A percentile compares a stretch with the other conserved stretches of the same genome.
phyloP scores from a whole-genome alignment of 2,329 filamentous ascomycete species.

The Coleophoma eucalyptorum region DNA sequence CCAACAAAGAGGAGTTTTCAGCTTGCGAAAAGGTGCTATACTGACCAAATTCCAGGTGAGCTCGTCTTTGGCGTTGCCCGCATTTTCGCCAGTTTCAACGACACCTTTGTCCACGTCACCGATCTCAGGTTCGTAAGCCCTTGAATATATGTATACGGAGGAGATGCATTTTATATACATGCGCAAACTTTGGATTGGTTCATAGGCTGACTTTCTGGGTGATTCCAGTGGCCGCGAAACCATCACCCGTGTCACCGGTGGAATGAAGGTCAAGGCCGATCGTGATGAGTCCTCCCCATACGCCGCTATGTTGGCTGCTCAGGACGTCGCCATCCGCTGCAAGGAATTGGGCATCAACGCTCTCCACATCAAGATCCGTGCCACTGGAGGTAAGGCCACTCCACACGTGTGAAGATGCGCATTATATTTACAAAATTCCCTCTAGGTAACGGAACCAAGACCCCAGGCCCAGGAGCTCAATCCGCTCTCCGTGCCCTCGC shows the following conservation, averaged over 20 bases:
- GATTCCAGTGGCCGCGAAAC: conserved; percentile 96
- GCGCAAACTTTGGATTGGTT: conserved; percentile 27
- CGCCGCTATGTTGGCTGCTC: conserved; percentile 99
- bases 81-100: conserved; percentile 73
- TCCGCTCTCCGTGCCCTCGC: conserved; percentile 97
- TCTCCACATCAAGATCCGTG: conserved; percentile 99
- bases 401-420: background rate
- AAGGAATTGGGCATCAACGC: conserved; percentile 86
- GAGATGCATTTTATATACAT: conserved; percentile 7
- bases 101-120: conserved; percentile 90
- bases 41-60: conserved; percentile 47
- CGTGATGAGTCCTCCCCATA: conserved; percentile 99
- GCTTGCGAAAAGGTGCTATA: too few relatives aligned
- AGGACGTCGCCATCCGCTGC: conserved; percentile 92
- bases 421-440: conserved; percentile 1
- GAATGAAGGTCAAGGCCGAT: conserved; percentile 99
- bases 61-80: conserved; percentile 77
- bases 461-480: conserved; percentile 97
- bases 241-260: conserved; percentile 99
- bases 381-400: conserved; percentile 74
- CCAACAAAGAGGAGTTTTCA: background rate
- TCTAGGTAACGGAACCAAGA: conserved; percentile 97
- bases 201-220: conserved; percentile 62
- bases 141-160: conserved; percentile 14
- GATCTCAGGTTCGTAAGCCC: conserved; percentile 77